Conservation (phyloP, 2,329 filamentous ascomycete species). For the Claviceps pazoutovae region DNA sequence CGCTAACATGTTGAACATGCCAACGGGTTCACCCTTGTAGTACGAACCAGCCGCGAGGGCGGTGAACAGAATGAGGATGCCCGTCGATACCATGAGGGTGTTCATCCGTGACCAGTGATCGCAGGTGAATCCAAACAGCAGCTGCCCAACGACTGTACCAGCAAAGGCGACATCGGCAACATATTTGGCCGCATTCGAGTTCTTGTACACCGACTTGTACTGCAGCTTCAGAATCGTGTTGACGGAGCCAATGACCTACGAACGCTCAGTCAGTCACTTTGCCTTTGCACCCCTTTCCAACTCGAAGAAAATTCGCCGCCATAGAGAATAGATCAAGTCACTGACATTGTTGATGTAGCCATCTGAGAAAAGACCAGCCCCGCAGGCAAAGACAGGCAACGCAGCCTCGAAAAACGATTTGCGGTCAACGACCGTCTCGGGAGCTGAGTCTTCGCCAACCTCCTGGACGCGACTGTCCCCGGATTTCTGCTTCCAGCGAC, state of each 20-base stretch:
- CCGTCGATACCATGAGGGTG: conserved; percentile 65
- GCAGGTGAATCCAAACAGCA: conserved; percentile 66
- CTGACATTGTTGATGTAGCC: conserved; percentile 78
- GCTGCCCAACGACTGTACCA: conserved; percentile 70
- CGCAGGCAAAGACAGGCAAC: conserved; percentile 70
- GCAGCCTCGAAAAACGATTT: conserved; percentile 12
- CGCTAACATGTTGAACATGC: conserved; percentile 61
- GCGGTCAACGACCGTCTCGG: conserved; percentile 5
- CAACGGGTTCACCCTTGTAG: conserved; percentile 50
- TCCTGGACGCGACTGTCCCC: neutral
- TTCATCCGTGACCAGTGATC: conserved; percentile 79
- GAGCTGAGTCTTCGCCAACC: conserved; percentile 1
- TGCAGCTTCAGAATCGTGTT: conserved; percentile 58
- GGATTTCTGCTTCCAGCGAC: neutral
- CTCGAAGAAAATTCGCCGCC: too few species aligned
- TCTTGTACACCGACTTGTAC: conserved; percentile 56
- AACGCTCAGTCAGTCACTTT: neutral
- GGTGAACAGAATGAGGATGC: conserved; percentile 76
- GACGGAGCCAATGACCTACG: conserved; percentile 75
- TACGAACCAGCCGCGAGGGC: conserved; percentile 67
- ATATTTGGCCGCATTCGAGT: conserved; percentile 56
- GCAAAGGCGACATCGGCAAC: conserved; percentile 75
- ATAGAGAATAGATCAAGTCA: neutral
- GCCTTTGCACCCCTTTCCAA: neutral
- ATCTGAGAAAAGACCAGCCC: conserved; percentile 80